A percentile compares a stretch with the other conserved stretches of the same genome.
phyloP scores from a whole-genome alignment of 441 rosid species.

The Sinapis alba region DNA sequence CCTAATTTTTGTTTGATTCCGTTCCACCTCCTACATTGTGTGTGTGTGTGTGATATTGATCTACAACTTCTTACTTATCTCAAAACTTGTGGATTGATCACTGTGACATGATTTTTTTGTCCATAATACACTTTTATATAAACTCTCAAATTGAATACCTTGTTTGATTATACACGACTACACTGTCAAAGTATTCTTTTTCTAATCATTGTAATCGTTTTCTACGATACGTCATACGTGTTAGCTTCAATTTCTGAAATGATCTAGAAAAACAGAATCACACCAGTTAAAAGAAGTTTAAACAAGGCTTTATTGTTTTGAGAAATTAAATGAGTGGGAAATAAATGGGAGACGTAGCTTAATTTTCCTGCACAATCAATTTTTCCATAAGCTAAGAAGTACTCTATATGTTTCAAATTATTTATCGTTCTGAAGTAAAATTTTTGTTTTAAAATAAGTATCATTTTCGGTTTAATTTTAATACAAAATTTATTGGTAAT shows the following conservation, averaged over 20 bases:
- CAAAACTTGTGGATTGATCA: neutral
- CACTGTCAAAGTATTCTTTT: neutral
- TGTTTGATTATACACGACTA: neutral
- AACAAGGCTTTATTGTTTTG: neutral
- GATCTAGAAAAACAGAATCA: neutral
- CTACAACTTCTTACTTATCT: neutral
- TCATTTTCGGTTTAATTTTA: no score
- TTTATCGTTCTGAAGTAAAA: no score
- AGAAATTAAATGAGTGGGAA: conserved; percentile 18
- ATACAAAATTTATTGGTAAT: no score
- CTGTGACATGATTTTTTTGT: neutral
- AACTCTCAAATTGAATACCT: neutral
- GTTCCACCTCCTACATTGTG: neutral
- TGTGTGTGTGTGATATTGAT: neutral
- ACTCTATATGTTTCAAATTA: no score
- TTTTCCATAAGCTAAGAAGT: neutral
- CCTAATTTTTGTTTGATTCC: neutral
- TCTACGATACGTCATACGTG: neutral
- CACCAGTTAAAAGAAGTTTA: neutral
- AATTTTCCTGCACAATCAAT: conserved; percentile 25
- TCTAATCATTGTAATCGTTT: neutral
- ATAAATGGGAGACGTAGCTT: conserved; percentile 25
- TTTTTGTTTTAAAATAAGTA: no score
- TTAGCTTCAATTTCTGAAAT: neutral
- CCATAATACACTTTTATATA: neutral